Base-by-base conservation (phyloP, 208 protist genomes). In the Crithidia thermophila region DNA sequence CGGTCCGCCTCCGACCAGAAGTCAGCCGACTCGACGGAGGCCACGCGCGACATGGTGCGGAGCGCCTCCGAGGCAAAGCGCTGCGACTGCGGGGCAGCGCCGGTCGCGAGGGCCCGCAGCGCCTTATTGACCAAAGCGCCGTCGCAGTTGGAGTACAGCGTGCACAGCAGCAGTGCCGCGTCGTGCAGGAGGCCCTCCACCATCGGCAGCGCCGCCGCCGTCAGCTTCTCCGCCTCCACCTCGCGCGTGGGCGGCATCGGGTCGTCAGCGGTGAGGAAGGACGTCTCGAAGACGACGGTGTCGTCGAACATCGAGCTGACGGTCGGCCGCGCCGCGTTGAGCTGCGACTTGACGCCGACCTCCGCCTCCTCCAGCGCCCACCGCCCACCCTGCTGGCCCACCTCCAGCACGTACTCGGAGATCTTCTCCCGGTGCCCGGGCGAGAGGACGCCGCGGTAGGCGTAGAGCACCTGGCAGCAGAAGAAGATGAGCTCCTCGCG, bases 401-500 rank as follows among this genome's bases (percentile, higher is more conserved):
- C 75, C 14, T 61, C 56, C 14, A 66, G 51, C 11, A 93, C 66
- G 70, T 87, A 94, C 36, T 84, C 83, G 68, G 68, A 46, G 20
- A 85, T 79, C 52, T 57, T 75, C 62, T 57, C 73, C 14, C 52
- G 57, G 64, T 69, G 25, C 33, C 45, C 53, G 20, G 43, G n/a
- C 14, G 73, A 30, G 56, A 81, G 59, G 30, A 59, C 72, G 62
- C 52, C 72, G 65, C 53, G 73, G 74, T 94, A 94, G 47, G 80
- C 66, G 75, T 90, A 81, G n/a, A 96, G 66, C 7, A 94, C 70
- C 40, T 83, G 75, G 61, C 76, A 85, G 55, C 77, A 80, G 74
- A 94, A 94, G 74, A 86, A 94, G 56, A 93, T 88, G 51, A 96
- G 77, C 82, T 96, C 91, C 63, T 92, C 78, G 11, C 91, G 84